A percentile compares a stretch with the other conserved stretches of the same genome.
Conservation (phyloP, 2,329 filamentous ascomycete genomes). For the Fusarium stilboides region DNA sequence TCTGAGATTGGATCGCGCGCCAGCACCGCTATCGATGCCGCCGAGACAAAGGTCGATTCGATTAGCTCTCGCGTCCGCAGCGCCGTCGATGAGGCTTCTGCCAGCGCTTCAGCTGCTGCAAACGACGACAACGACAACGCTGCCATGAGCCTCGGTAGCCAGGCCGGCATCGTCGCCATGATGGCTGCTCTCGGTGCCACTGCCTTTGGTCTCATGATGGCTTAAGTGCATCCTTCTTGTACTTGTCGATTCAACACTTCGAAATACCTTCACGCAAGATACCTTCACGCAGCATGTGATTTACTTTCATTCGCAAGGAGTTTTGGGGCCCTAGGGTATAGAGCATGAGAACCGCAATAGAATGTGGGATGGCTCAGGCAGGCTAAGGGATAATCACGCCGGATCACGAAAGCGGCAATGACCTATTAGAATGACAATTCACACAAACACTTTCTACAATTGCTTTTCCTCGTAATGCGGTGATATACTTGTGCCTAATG, state of each 20-base stretch:
- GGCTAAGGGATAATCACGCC: slow-evolving; percentile 19
- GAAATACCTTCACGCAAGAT: slow-evolving; percentile 25
- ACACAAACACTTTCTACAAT: not conserved
- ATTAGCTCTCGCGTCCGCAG: slow-evolving; percentile 26
- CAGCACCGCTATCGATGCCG: slow-evolving; percentile 28
- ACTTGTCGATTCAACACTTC: not conserved
- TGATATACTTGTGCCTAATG: not conserved
- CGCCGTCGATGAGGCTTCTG: slow-evolving; percentile 28
- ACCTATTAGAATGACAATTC: slow-evolving; percentile 13
- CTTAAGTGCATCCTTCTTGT: slow-evolving; percentile 25
- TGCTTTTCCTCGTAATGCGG: not conserved
- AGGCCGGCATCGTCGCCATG: slow-evolving; percentile 37
- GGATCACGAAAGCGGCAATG: slow-evolving; percentile 16
- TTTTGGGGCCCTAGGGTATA: slow-evolving; percentile 27
- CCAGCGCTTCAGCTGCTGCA: slow-evolving; percentile 19
- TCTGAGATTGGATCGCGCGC: slow-evolving; percentile 16
- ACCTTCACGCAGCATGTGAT: slow-evolving; percentile 11
- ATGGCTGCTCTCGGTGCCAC: slow-evolving; percentile 46
- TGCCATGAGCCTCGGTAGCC: slow-evolving; percentile 24
- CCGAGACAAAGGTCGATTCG: slow-evolving; percentile 31
- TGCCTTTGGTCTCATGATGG: slow-evolving; percentile 45
- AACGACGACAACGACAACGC: slow-evolving; percentile 38
- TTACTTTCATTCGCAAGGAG: slow-evolving; percentile 24
- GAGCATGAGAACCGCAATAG: slow-evolving; percentile 16
- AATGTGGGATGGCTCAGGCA: slow-evolving; percentile 18